Evolutionary conservation across 768 basidiomycete species (phyloP), one percentile per base, ranked within the genome.

Genomic region (Russula sp.): DNA sequence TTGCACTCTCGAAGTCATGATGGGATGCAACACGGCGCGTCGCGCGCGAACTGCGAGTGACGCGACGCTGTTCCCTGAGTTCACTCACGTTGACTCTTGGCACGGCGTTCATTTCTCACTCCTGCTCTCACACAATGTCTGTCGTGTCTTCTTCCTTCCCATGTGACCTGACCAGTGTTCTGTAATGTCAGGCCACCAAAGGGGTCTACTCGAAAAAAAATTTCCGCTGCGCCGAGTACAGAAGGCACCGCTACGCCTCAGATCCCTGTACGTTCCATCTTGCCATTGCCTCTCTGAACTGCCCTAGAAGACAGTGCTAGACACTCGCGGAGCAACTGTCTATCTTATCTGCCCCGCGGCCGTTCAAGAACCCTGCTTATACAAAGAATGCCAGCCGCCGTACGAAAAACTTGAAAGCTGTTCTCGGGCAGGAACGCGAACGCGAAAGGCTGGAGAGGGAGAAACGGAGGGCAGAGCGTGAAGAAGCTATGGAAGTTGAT

Each of bases 371-470:
- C 68, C 80, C 83, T 0, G 73, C 79, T 30, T 89, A 90, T 70
- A 79, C 78, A 8, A 90, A 87, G 75, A 90, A 90, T 69, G 71
- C 80, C 8, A 89, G 84, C 64, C 80, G 90, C 9, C 80, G 90
- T 24, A 84, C 88, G 24, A 92, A 90, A 78, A 90, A 91, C 68
- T 72, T 92, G 70, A 94, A 93, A 75, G 80, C 84, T 3, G 86
- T 94, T 2, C 78, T 94, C 24, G 81, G 82, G 0, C 88, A 90
- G 67, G 92, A 93, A 71, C 82, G 89, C 6, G 92, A 94, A 69
- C 80, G 87, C 0, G 89, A 92, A 66, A 78, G 83, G n/a, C 72
- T 79, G 36, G 87, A 88, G 62, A 78, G 88, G 14, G 90, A 91
- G 69, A 76, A 79, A 13, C 76, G 80, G 65, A 76, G 84, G 42